Evolutionary conservation across 164 flowering plant species (phyloP).

Genomic region (Stephania japonica): DNA sequence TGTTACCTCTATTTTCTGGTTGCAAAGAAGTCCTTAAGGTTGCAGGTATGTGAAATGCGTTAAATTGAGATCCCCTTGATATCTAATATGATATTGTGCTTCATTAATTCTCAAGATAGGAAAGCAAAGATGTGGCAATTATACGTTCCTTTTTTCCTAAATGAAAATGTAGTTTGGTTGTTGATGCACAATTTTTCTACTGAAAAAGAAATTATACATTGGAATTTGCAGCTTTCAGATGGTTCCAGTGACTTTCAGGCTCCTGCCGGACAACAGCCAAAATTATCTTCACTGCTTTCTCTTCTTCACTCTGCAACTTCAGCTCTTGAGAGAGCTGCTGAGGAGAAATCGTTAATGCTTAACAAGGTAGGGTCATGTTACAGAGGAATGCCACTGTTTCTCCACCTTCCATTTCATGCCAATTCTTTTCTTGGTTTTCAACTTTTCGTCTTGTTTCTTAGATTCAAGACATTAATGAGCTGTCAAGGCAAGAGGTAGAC

Average conservation of each 20-base stretch:
- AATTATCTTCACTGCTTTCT: slow-evolving; percentile 43
- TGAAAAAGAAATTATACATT: background rate
- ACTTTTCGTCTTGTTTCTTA: slow-evolving; percentile 16
- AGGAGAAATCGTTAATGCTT: slow-evolving; percentile 68
- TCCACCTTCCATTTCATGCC: background rate
- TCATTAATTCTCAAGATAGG: no score
- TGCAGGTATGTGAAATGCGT: slow-evolving; percentile 48
- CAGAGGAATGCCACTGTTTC: background rate
- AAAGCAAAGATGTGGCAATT: no score
- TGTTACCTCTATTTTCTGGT: slow-evolving; percentile 83
- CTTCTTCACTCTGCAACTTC: slow-evolving; percentile 48
- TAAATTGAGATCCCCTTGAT: background rate
- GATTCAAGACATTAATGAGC: slow-evolving; percentile 91
- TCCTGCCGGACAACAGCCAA: slow-evolving; percentile 47
- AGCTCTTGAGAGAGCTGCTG: slow-evolving; percentile 78
- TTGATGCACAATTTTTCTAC: slow-evolving; percentile 3
- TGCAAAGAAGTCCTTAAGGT: slow-evolving; percentile 58
- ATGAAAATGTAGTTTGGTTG: background rate
- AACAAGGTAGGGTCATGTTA: slow-evolving; percentile 48
- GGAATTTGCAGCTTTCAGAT: slow-evolving; percentile 49
- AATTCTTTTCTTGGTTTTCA: background rate
- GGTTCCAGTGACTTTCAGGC: slow-evolving; percentile 28
- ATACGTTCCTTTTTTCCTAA: background rate
- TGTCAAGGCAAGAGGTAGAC: slow-evolving; percentile 95
- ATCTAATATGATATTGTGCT: background rate